Evolutionary conservation across 169 alveolate genomes (phyloP), one percentile per base, ranked within the genome.

Genomic region (Theileria annulata): DNA sequence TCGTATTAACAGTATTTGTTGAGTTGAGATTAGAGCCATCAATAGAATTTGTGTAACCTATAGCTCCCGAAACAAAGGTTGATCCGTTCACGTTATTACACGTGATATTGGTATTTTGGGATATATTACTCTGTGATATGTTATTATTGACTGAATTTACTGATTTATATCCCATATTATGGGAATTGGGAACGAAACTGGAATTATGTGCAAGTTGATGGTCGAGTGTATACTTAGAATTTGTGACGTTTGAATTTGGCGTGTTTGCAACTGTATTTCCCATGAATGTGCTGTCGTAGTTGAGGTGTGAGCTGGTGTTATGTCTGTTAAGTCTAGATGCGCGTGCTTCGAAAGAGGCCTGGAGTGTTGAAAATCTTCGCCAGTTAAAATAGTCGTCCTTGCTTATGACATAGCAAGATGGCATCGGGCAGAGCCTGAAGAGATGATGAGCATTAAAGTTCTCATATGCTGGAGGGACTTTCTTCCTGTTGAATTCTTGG

Each of bases 381-480:
- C 48, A 68, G 35, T 47, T 68, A 28, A 35, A 71, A 35, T 51
- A 59, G 42, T 75, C 68, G 63, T 74, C 75, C 35, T 77, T 71
- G 28, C 84, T 21, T 31, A 82, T 13, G 19, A 75, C 85, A 25
- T 75, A 82, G 66, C 88, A 82, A 0, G 81, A 47, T n/a, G 85
- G 62, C 68, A 77, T 70, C 0, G 86, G 64, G 15, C 71, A 58
- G 60, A 37, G 21, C 6, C 27, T 64, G n/a, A 66, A 66, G 6
- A 71, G 33, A n/a, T 30, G 23, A 21, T 75, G 79, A 15, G 69
- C 71, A 23, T 54, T 30, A 17, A 31, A 31, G 6, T 48, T 1
- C 10, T 75, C 60, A 17, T 58, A 58, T 2, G 42, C 21, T 21
- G 79, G 79, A 15, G 68, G 79, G 30, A 19, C 59, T 9, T 48